Evolutionary conservation across 495 filamentous ascomycete species (phyloP).

Genomic region (Aspergillus campestris): DNA sequence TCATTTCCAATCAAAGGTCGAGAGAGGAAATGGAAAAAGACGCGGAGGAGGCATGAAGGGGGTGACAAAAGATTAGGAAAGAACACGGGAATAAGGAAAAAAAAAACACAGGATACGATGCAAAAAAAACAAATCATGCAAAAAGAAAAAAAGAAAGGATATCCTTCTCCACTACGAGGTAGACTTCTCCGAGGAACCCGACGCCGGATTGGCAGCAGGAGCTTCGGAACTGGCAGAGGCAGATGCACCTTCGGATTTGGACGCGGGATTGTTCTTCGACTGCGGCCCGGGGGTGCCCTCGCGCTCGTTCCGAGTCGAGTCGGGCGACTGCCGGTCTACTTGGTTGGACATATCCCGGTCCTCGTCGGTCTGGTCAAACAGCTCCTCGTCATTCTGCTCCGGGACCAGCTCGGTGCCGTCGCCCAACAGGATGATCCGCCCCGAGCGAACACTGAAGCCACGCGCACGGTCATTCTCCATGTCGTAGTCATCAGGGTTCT

Average conservation of each 20-base stretch:
- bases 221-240: not conserved
- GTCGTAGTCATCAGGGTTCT: conserved; percentile 89
- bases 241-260: conserved; percentile 6
- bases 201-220: conserved; percentile 18
- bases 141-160: conserved; percentile 4
- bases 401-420: conserved; percentile 86
- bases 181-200: conserved; percentile 16
- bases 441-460: conserved; percentile 54
- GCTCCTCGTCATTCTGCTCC: conserved; percentile 78
- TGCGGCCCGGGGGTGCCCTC: conserved; percentile 54
- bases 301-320: conserved; percentile 36
- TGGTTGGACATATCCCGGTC: conserved; percentile 63
- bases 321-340: conserved; percentile 36
- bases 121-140: conserved; percentile 3
- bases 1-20: conserved; percentile 8
- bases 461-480: conserved; percentile 61
- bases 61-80: too few relatives aligned
- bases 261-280: conserved; percentile 16
- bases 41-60: too few relatives aligned
- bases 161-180: conserved; percentile 14
- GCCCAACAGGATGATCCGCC: conserved; percentile 86
- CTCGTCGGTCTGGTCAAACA: conserved; percentile 81
- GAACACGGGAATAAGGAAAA: not conserved
- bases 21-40: too few relatives aligned
- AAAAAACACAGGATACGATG: conserved; percentile 7